These are phyloP conservation scores for Colletotrichum sp. DNA, from an alignment of 2,329 filamentous ascomycete species.

Conservation along the genomic window DNA sequence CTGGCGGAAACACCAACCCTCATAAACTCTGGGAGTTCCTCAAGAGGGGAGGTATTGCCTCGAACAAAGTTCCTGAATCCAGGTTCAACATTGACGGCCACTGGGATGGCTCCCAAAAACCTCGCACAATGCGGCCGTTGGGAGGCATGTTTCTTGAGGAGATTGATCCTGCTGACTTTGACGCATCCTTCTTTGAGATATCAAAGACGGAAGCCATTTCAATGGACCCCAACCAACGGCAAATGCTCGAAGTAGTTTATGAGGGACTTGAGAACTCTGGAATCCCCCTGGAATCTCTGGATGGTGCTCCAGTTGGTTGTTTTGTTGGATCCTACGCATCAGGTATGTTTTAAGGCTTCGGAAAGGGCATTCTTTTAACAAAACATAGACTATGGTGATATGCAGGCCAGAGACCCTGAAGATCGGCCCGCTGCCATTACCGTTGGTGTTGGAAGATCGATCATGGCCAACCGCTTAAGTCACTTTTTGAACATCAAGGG, in stretches of 20 bases:
- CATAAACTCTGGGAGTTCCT: conserved; percentile 43
- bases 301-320: neutral
- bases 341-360: neutral
- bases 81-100: conserved; percentile 40
- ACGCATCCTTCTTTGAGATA: conserved; percentile 33
- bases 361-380: neutral
- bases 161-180: neutral
- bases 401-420: neutral
- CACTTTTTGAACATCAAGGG: conserved; percentile 32
- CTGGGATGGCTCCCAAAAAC: conserved; percentile 39
- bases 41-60: conserved; percentile 31
- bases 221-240: conserved; percentile 30
- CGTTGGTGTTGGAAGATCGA: conserved; percentile 19
- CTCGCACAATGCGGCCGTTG: conserved; percentile 35
- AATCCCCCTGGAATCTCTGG: neutral
- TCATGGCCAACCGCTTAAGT: conserved; percentile 39
- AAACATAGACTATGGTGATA: neutral
- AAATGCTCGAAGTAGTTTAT: conserved; percentile 15
- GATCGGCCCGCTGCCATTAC: neutral
- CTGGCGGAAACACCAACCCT: conserved; percentile 37
- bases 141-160: conserved; percentile 40
- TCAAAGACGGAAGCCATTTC: conserved; percentile 23
- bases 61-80: conserved; percentile 27
- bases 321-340: neutral
- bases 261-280: conserved; percentile 30